Evolutionary conservation across 805 yeast genomes (phyloP).

Genomic region (Yueomyces sinensis): DNA sequence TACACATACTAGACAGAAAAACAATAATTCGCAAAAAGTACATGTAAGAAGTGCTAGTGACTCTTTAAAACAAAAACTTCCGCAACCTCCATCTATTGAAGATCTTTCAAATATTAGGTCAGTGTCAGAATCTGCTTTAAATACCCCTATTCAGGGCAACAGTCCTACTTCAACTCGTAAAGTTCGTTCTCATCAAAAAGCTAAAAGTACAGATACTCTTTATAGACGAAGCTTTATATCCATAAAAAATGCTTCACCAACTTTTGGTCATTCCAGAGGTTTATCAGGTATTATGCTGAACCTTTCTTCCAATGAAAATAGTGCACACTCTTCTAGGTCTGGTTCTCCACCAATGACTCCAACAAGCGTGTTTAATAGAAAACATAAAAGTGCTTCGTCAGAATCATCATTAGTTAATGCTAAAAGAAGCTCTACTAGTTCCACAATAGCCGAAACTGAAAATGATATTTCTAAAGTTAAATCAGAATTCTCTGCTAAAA

Average conservation of each 20-base stretch:
- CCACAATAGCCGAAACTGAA: conserved; percentile 1
- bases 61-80: conserved; percentile 9
- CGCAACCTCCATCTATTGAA: conserved; percentile 3
- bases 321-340: not conserved
- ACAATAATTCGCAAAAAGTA: conserved; percentile 3
- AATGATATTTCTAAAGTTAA: not conserved
- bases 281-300: conserved; percentile 13
- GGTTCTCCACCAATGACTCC: conserved; percentile 19
- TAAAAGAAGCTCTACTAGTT: conserved; percentile 23
- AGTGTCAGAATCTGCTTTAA: conserved; percentile 17
- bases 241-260: conserved; percentile 11
- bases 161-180: conserved; percentile 1
- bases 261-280: conserved; percentile 1
- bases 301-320: conserved; percentile 10
- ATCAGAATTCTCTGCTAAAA: not conserved
- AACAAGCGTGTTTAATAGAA: conserved; percentile 37
- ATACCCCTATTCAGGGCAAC: conserved; percentile 2
- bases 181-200: conserved; percentile 13
- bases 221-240: conserved; percentile 25
- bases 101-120: conserved; percentile 11
- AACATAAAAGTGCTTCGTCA: conserved; percentile 48
- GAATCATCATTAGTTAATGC: conserved; percentile 34
- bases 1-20: conserved; percentile 11
- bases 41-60: conserved; percentile 19
- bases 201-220: conserved; percentile 20